Evolutionary conservation across 1,139 yeast species (phyloP).

Genomic region (Kazachstania sp.): DNA sequence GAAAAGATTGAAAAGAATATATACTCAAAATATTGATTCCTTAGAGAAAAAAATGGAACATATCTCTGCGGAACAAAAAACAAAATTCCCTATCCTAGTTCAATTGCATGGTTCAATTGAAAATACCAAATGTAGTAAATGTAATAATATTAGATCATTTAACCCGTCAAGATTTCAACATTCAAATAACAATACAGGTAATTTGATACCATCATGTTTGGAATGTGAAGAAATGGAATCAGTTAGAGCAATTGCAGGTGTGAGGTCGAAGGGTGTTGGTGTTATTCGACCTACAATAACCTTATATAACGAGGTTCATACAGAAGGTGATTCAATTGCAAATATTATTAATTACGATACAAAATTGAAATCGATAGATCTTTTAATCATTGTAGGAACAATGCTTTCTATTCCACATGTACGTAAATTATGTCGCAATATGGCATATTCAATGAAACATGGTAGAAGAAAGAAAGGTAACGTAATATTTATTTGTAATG

Average conservation of each 20-base stretch:
- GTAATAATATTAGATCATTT: conserved; percentile 43
- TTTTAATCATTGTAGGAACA: conserved; percentile 77
- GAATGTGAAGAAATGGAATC: conserved; percentile 47
- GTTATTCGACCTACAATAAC: conserved; percentile 74
- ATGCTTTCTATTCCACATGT: conserved; percentile 84
- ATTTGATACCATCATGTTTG: conserved; percentile 42
- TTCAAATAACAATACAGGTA: conserved; percentile 12
- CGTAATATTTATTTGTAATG: conserved; percentile 50
- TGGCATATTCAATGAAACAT: conserved; percentile 55
- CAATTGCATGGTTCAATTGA: conserved; percentile 60
- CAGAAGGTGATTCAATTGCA: conserved; percentile 77
- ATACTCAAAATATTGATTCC: conserved; percentile 64
- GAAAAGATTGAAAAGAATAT: conserved; percentile 59
- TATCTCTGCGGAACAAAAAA: conserved; percentile 36
- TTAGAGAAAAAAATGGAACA: conserved; percentile 34
- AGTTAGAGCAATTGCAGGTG: conserved; percentile 50
- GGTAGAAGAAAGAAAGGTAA: conserved; percentile 49
- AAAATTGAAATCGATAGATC: conserved; percentile 53
- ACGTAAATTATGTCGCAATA: conserved; percentile 58
- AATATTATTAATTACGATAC: conserved; percentile 62
- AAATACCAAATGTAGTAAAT: conserved; percentile 54
- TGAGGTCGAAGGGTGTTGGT: conserved; percentile 69
- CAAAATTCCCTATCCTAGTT: conserved; percentile 43
- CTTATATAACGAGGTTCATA: conserved; percentile 78
- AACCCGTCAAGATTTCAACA: conserved; percentile 34